Evolutionary conservation across 306 rosid genomes (phyloP).

Genomic region (Heteromeles arbutifolia): DNA sequence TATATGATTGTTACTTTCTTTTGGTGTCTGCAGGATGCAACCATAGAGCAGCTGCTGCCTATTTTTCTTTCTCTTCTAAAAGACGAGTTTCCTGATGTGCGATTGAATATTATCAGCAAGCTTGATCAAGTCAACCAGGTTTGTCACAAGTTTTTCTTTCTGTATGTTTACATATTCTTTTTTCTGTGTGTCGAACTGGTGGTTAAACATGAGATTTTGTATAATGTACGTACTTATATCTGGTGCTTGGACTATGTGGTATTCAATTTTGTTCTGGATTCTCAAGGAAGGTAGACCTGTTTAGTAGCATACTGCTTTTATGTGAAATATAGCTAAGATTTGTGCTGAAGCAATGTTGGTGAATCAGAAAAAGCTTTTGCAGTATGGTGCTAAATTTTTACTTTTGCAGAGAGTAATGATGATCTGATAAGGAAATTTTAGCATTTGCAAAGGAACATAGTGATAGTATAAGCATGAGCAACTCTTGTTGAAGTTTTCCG

Average conservation of each 20-base stretch:
- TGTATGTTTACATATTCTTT: not conserved
- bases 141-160: conserved; percentile 11
- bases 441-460: not conserved
- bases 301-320: not conserved
- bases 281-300: not conserved
- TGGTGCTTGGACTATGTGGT: not conserved
- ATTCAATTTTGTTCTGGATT: not conserved
- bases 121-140: conserved; percentile 99
- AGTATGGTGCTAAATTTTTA: not conserved
- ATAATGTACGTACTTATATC: not conserved
- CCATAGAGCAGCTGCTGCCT: conserved; percentile 92
- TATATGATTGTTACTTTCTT: not conserved
- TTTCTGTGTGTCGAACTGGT: not conserved
- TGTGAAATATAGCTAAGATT: not conserved
- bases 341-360: not conserved
- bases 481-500: not conserved
- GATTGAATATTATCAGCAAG: conserved; percentile 93
- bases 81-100: conserved; percentile 98
- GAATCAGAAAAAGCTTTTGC: not conserved
- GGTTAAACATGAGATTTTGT: not conserved
- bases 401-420: not conserved
- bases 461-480: not conserved
- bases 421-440: not conserved
- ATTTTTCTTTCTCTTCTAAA: conserved; percentile 91
- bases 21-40: conserved; percentile 72